Conservation (phyloP, 495 filamentous ascomycete species). For the Podospora sp. region DNA sequence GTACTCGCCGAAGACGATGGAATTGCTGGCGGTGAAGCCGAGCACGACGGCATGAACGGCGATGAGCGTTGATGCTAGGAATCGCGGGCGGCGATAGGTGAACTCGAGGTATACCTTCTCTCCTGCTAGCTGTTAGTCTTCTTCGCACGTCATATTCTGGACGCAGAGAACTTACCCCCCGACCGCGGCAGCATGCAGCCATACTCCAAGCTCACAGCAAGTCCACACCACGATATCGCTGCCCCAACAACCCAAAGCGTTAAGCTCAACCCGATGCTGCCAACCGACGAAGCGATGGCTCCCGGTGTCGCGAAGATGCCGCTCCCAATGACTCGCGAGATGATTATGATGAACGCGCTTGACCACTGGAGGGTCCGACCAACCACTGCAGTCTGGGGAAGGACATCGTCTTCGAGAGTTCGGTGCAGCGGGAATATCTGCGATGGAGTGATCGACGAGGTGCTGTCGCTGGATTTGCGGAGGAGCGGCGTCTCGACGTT, state of each 20-base stretch:
- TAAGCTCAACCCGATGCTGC: slow-evolving; percentile 67
- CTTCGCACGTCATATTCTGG: background rate
- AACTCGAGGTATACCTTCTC: slow-evolving; percentile 77
- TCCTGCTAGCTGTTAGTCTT: slow-evolving; percentile 17
- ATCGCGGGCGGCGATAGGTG: slow-evolving; percentile 68
- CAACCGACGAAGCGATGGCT: slow-evolving; percentile 65
- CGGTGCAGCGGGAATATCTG: slow-evolving; percentile 14
- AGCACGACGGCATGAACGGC: slow-evolving; percentile 68
- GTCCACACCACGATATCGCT: slow-evolving; percentile 59
- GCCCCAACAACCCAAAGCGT: slow-evolving; percentile 67
- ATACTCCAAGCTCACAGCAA: slow-evolving; percentile 66
- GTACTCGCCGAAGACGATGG: slow-evolving; percentile 72
- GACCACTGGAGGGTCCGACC: slow-evolving; percentile 68
- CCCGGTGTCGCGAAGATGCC: slow-evolving; percentile 78
- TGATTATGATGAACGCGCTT: slow-evolving; percentile 73
- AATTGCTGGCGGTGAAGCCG: slow-evolving; percentile 71
- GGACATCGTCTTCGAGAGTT: slow-evolving; percentile 58
- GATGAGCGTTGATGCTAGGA: slow-evolving; percentile 68
- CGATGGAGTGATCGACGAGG: background rate
- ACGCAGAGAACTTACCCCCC: background rate
- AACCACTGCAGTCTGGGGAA: slow-evolving; percentile 63
- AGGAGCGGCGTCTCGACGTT: background rate
- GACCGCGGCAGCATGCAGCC: slow-evolving; percentile 69
- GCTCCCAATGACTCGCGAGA: slow-evolving; percentile 74
- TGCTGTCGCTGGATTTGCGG: slow-evolving; percentile 21